Percentiles rank a stretch among this genome's conserved stretches.
These are phyloP conservation scores for Blastocystis sp. DNA, from an alignment of 352 stramenopile genomes.

Conservation along the genomic window DNA sequence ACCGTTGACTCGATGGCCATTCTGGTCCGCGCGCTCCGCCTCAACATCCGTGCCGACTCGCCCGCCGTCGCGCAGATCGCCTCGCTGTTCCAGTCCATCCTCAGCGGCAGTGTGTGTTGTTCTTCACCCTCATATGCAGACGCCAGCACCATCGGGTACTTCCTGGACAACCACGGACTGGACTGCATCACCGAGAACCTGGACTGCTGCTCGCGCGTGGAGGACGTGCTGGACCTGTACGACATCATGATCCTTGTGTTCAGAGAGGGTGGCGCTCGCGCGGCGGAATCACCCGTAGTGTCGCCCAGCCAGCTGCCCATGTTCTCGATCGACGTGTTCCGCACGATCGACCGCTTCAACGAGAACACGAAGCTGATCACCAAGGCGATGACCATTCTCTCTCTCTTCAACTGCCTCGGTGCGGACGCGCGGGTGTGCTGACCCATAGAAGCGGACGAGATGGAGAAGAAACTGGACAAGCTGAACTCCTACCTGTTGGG, in stretches of 20 bases:
- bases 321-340: conserved; percentile 63
- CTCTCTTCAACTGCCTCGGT: conserved; percentile 49
- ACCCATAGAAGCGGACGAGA: background rate
- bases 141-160: background rate
- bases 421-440: background rate
- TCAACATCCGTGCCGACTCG: background rate
- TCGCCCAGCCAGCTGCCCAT: conserved; percentile 10
- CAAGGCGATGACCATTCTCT: conserved; percentile 51
- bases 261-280: background rate
- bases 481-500: conserved; percentile 13
- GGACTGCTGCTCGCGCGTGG: background rate
- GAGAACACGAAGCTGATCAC: background rate
- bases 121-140: background rate
- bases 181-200: background rate
- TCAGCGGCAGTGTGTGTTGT: background rate
- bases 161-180: conserved; percentile 40
- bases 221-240: conserved; percentile 8
- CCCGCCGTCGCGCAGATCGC: background rate
- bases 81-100: conserved; percentile 3
- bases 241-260: conserved; percentile 52
- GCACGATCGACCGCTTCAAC: conserved; percentile 8
- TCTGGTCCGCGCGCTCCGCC: background rate
- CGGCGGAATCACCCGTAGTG: background rate
- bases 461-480: conserved; percentile 1
- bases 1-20: conserved; percentile 43